phyloP scores from a whole-genome alignment of 352 stramenopile genomes.

The Pythium aphanidermatum region DNA sequence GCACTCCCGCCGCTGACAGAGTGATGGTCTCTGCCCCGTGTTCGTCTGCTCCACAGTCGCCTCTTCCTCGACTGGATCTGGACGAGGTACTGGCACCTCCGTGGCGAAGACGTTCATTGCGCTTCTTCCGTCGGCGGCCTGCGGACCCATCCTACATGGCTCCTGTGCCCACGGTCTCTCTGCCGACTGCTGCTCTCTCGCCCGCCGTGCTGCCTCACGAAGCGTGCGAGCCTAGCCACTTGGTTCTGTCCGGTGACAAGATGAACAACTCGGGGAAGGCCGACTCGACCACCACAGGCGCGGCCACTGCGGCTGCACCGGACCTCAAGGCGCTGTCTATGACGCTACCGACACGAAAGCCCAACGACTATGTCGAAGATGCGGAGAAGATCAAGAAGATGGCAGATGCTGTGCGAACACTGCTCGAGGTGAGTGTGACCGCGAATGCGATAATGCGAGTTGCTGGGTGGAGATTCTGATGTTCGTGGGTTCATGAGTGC shows the following conservation, averaged over 20 bases:
- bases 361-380: constrained; percentile 70
- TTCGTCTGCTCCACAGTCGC: no score
- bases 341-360: constrained; percentile 44
- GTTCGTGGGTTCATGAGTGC: background rate
- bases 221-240: constrained; percentile 4
- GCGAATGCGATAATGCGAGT: background rate
- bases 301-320: background rate
- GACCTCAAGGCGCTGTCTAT: constrained; percentile 51
- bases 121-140: constrained; percentile 13
- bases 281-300: background rate
- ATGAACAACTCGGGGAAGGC: constrained; percentile 34
- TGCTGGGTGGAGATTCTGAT: no score
- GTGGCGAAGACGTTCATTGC: constrained; percentile 2
- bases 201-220: constrained; percentile 3
- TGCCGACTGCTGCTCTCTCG: constrained; percentile 4
- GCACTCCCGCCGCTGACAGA: background rate
- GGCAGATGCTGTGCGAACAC: constrained; percentile 88
- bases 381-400: constrained; percentile 88
- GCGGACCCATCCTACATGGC: constrained; percentile 8
- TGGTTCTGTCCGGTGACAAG: background rate
- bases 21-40: constrained; percentile 1
- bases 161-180: constrained; percentile 15
- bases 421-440: constrained; percentile 76
- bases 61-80: constrained; percentile 2
- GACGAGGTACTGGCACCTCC: background rate